Conservation (phyloP, 192 early-diverging fungal genomes). For the Thamnidium elegans region DNA sequence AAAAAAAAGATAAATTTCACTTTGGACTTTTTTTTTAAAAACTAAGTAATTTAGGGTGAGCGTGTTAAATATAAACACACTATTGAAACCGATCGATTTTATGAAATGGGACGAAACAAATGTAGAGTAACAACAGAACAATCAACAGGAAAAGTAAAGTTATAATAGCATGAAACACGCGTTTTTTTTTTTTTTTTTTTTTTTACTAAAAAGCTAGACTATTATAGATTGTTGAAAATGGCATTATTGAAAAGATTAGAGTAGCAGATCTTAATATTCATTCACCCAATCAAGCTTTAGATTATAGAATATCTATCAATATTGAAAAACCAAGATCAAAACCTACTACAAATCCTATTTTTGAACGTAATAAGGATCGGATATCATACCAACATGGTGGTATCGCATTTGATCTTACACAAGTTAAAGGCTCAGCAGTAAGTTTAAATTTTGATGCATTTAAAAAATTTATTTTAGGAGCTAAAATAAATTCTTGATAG, state of each 20-base stretch:
- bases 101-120: slow-evolving; percentile 27
- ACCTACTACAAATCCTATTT: slow-evolving; percentile 36
- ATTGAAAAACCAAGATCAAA: slow-evolving; percentile 56
- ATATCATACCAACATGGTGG: slow-evolving; percentile 81
- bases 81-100: slow-evolving; percentile 70
- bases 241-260: slow-evolving; percentile 71
- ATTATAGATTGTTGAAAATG: slow-evolving; percentile 44
- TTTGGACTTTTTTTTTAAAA: not conserved
- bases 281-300: slow-evolving; percentile 74
- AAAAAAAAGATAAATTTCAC: not conserved
- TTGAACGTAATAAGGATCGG: slow-evolving; percentile 83
- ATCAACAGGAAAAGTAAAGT: slow-evolving; percentile 49
- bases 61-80: slow-evolving; percentile 71
- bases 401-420: slow-evolving; percentile 87
- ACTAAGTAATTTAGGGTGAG: slow-evolving; percentile 38
- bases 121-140: slow-evolving; percentile 66
- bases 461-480: not conserved
- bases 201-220: too few relatives aligned
- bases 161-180: too few relatives aligned
- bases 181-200: too few relatives aligned
- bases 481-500: slow-evolving; percentile 30
- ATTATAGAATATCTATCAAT: slow-evolving; percentile 86
- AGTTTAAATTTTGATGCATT: slow-evolving; percentile 1
- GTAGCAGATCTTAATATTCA: slow-evolving; percentile 85
- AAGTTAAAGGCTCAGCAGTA: slow-evolving; percentile 60